phyloP scores from a whole-genome alignment of 2,329 filamentous ascomycete species.

The Talaromyces sp. region DNA sequence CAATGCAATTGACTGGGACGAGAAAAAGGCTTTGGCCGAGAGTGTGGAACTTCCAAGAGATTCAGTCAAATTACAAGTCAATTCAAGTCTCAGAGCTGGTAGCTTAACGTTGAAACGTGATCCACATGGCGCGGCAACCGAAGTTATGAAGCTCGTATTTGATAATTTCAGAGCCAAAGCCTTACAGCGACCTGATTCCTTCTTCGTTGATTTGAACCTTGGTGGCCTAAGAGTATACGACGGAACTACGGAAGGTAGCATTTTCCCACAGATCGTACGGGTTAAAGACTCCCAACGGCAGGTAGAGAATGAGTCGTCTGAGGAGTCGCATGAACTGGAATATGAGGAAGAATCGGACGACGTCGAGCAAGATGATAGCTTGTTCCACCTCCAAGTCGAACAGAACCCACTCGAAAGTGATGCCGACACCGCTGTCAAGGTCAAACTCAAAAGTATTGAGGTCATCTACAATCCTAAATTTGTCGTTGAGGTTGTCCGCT shows the following conservation, averaged over 20 bases:
- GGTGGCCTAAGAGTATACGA: slow-evolving; percentile 93
- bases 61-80: slow-evolving; percentile 85
- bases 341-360: slow-evolving; percentile 38
- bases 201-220: slow-evolving; percentile 81
- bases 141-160: slow-evolving; percentile 87
- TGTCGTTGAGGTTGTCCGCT: slow-evolving; percentile 82
- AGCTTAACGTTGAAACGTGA: slow-evolving; percentile 91
- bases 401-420: slow-evolving; percentile 90
- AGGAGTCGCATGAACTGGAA: slow-evolving; percentile 40
- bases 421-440: slow-evolving; percentile 82
- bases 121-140: slow-evolving; percentile 68
- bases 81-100: slow-evolving; percentile 87
- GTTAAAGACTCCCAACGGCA: slow-evolving; percentile 78
- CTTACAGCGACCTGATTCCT: slow-evolving; percentile 82
- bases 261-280: slow-evolving; percentile 91
- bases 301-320: slow-evolving; percentile 26
- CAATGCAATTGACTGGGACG: slow-evolving; percentile 96
- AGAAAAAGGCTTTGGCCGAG: slow-evolving; percentile 84
- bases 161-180: slow-evolving; percentile 91
- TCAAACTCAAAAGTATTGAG: slow-evolving; percentile 91
- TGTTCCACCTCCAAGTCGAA: slow-evolving; percentile 90
- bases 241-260: slow-evolving; percentile 82
- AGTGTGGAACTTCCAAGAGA: slow-evolving; percentile 86
- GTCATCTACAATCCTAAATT: slow-evolving; percentile 97
- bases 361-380: slow-evolving; percentile 59